phyloP scores from a whole-genome alignment of 176 grass and related monocot genomes.

The Musa acuminata region DNA sequence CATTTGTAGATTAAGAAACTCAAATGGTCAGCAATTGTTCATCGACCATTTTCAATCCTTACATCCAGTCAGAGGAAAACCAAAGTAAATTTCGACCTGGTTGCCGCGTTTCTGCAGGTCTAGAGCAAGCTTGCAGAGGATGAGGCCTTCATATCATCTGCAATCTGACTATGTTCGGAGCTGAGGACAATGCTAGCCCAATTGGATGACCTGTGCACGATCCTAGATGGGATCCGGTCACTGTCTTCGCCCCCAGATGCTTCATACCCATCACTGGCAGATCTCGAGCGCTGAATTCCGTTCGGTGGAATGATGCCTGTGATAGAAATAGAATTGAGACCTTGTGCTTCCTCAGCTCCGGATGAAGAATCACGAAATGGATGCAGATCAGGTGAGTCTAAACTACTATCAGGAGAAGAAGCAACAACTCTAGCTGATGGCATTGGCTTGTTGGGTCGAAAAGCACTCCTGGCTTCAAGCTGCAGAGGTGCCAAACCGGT shows the following conservation, averaged over 20 bases:
- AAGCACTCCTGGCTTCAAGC: constrained; percentile 79
- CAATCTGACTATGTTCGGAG: constrained; percentile 19
- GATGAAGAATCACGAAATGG: constrained; percentile 67
- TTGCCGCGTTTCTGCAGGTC: not conserved
- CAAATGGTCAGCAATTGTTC: not conserved
- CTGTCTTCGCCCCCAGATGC: constrained; percentile 96
- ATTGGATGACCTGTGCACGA: constrained; percentile 76
- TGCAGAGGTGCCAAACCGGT: constrained; percentile 70
- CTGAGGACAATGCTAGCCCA: constrained; percentile 45
- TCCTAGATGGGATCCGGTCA: constrained; percentile 81
- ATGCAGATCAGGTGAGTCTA: constrained; percentile 83
- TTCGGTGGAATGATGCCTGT: constrained; percentile 37
- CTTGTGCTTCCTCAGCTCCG: constrained; percentile 54
- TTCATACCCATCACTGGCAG: constrained; percentile 81
- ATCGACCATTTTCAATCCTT: not conserved
- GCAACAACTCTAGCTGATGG: constrained; percentile 34
- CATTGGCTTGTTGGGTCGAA: constrained; percentile 42
- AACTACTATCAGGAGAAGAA: constrained; percentile 89
- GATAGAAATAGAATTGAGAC: constrained; percentile 8
- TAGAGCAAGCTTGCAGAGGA: constrained; percentile 23
- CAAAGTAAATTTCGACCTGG: not conserved
- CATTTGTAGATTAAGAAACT: not conserved
- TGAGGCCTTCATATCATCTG: constrained; percentile 23
- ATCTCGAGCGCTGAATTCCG: constrained; percentile 57
- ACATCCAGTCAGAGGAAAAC: not conserved